Conservation (phyloP, 1,284 basidiomycete genomes). For the Ceratobasidium sp. region DNA sequence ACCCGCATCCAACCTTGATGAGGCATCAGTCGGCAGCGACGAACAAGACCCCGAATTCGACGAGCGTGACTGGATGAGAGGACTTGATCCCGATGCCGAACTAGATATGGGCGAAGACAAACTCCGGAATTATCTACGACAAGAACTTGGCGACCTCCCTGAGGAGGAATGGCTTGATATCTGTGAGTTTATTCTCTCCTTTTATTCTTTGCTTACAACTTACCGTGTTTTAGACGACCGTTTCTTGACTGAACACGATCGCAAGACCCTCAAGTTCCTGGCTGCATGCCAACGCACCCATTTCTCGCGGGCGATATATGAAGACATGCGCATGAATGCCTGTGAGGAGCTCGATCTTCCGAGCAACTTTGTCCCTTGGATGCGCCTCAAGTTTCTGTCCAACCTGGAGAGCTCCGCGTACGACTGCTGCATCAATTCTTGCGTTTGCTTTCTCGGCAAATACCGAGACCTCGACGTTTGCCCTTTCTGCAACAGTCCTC, state of each 20-base stretch:
- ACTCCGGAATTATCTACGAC: background rate
- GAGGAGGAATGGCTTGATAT: slow-evolving; percentile 19
- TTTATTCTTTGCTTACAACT: background rate
- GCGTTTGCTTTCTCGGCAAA: slow-evolving; percentile 33
- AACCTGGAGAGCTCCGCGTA: slow-evolving; percentile 14
- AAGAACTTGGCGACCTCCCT: slow-evolving; percentile 20
- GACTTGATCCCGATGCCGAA: slow-evolving; percentile 8
- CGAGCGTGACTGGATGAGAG: background rate
- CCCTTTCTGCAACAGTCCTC: slow-evolving; percentile 52
- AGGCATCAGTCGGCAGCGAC: background rate
- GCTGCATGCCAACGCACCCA: slow-evolving; percentile 26
- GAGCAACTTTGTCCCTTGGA: slow-evolving; percentile 35
- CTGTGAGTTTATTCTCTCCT: background rate
- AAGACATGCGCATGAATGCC: slow-evolving; percentile 5
- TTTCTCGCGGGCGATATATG: slow-evolving; percentile 20
- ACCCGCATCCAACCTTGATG: background rate
- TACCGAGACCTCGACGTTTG: background rate
- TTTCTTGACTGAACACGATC: background rate
- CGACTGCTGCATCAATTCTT: slow-evolving; percentile 41
- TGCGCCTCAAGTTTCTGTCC: slow-evolving; percentile 28
- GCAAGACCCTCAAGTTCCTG: background rate
- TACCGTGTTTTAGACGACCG: background rate
- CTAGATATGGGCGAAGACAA: slow-evolving; percentile 10
- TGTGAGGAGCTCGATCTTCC: slow-evolving; percentile 28
- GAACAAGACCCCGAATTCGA: background rate